Evolutionary conservation across 1,284 basidiomycete genomes (phyloP).

Genomic region (Peniophora sp.): DNA sequence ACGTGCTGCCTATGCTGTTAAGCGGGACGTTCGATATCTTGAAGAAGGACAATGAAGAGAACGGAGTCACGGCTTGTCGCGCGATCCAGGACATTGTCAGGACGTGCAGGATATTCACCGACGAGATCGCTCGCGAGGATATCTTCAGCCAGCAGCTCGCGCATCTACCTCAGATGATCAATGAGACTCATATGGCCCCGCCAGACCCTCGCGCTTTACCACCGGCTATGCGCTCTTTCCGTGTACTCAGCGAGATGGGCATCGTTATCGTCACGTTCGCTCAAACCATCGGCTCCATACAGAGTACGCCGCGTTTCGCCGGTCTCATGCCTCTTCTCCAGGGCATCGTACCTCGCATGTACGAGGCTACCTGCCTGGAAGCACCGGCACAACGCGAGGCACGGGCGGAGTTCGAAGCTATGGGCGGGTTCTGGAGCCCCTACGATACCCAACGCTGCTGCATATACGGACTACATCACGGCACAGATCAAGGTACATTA

Average conservation of each 20-base stretch:
- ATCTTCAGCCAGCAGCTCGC: conserved; percentile 72
- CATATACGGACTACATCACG: conserved; percentile 86
- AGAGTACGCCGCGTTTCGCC: conserved; percentile 39
- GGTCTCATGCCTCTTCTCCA: conserved; percentile 62
- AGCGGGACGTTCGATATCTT: conserved; percentile 76
- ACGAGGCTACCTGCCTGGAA: conserved; percentile 73
- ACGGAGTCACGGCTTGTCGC: conserved; percentile 88
- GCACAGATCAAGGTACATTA: conserved; percentile 85
- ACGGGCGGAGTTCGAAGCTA: conserved; percentile 73
- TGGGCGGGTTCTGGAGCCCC: conserved; percentile 76
- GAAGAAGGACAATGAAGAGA: conserved; percentile 94
- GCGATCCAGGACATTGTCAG: conserved; percentile 81
- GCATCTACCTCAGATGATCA: conserved; percentile 71
- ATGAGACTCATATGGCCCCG: conserved; percentile 67
- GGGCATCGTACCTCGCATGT: conserved; percentile 67
- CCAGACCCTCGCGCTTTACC: conserved; percentile 53
- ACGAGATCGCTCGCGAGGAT: conserved; percentile 70
- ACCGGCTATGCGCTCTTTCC: conserved; percentile 83
- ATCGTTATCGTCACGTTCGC: conserved; percentile 90
- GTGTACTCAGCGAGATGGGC: conserved; percentile 91
- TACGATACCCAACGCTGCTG: conserved; percentile 66
- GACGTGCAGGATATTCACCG: conserved; percentile 63
- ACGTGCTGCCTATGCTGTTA: conserved; percentile 67
- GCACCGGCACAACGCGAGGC: conserved; percentile 85
- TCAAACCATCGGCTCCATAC: conserved; percentile 84